A percentile compares a stretch with the other conserved stretches of the same genome.
phyloP scores from a whole-genome alignment of 805 yeast species.

The Lipomyces sp. region DNA sequence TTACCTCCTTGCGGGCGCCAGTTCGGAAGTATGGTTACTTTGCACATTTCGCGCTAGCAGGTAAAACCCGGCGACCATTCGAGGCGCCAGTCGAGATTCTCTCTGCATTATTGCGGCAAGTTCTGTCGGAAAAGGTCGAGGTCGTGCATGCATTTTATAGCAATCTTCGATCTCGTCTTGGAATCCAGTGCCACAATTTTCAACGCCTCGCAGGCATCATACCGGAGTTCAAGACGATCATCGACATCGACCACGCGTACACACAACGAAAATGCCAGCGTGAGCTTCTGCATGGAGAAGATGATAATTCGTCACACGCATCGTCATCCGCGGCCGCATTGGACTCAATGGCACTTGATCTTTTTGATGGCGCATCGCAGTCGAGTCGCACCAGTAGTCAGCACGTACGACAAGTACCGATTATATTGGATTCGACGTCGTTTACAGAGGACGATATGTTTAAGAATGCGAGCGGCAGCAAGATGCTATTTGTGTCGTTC shows the following conservation, averaged over 20 bases:
- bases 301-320: slow-evolving; percentile 15
- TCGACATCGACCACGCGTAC: slow-evolving; percentile 15
- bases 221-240: slow-evolving; percentile 27
- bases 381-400: slow-evolving; percentile 17
- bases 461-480: slow-evolving; percentile 29
- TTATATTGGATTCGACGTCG: not conserved
- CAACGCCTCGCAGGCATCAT: slow-evolving; percentile 14
- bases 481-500: slow-evolving; percentile 28
- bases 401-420: not conserved
- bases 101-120: slow-evolving; percentile 28
- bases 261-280: slow-evolving; percentile 5
- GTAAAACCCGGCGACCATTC: slow-evolving; percentile 13
- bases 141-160: slow-evolving; percentile 13
- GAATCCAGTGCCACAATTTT: slow-evolving; percentile 26
- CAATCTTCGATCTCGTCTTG: slow-evolving; percentile 18
- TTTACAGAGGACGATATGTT: slow-evolving; percentile 6
- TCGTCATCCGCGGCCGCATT: not conserved
- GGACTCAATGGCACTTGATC: slow-evolving; percentile 1
- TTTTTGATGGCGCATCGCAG: slow-evolving; percentile 12
- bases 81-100: slow-evolving; percentile 21
- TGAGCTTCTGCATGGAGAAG: slow-evolving; percentile 11
- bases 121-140: slow-evolving; percentile 30
- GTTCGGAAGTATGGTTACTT: slow-evolving; percentile 29
- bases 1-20: slow-evolving; percentile 21
- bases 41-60: slow-evolving; percentile 7